phyloP scores from a whole-genome alignment of 208 protist genomes.

The Leishmania mexicana region DNA sequence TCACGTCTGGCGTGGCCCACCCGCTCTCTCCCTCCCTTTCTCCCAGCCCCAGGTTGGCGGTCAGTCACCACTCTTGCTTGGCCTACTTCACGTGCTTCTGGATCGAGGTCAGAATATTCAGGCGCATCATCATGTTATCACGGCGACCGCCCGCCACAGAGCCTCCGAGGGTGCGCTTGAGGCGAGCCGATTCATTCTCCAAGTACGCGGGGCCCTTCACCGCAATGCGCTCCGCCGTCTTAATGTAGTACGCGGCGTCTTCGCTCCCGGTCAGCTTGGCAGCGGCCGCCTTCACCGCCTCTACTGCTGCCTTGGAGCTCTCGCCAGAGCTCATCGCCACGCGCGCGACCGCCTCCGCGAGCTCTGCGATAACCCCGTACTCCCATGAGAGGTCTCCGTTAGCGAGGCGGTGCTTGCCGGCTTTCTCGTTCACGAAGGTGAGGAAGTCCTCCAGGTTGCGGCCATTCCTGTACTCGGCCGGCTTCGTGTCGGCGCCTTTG shows the following conservation, averaged over 20 bases:
- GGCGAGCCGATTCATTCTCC: constrained; percentile 43
- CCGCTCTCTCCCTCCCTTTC: not conserved
- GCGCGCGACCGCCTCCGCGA: constrained; percentile 29
- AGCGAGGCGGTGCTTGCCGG: constrained; percentile 42
- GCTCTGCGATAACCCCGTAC: constrained; percentile 39
- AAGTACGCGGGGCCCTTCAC: constrained; percentile 39
- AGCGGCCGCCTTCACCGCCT: constrained; percentile 18
- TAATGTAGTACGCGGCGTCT: constrained; percentile 40
- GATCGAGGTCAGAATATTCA: constrained; percentile 57
- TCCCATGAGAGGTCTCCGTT: constrained; percentile 54
- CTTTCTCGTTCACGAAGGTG: constrained; percentile 62
- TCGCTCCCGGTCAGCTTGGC: not conserved
- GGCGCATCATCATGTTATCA: constrained; percentile 49
- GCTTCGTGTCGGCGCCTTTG: constrained; percentile 37
- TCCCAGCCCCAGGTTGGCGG: not conserved
- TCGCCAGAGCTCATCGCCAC: constrained; percentile 13
- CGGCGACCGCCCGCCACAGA: constrained; percentile 26
- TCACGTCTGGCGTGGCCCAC: not conserved
- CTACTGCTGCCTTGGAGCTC: constrained; percentile 17
- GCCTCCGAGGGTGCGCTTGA: constrained; percentile 37
- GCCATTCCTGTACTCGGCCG: constrained; percentile 47
- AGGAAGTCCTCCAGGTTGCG: constrained; percentile 59
- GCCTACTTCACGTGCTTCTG: constrained; percentile 20
- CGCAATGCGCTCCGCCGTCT: constrained; percentile 38
- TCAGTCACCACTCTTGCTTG: not conserved